Evolutionary conservation across 345 rosid genomes (phyloP), one percentile per base, ranked within the genome.

Genomic region (Pistacia atlantica): DNA sequence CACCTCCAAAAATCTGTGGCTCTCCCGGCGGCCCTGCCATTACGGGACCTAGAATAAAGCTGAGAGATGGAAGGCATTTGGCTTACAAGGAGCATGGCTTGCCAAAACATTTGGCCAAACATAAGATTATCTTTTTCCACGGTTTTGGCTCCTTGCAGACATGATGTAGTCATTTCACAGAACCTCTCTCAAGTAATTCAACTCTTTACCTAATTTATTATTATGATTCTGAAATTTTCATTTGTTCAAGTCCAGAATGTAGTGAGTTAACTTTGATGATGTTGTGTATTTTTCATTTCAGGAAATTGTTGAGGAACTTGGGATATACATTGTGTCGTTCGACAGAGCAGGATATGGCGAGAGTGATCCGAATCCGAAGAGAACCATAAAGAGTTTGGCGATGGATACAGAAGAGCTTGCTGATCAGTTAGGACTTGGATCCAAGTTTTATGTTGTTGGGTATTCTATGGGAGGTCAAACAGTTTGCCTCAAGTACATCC

Each of bases 41-140:
- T 59, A 87, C 86, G 33, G 78, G 83, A 0, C 79, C 83, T 25
- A 84, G 92, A 69, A 76, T 90, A 65, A 84, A 81, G 78, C 76
- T 90, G 17, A 81, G 88, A 79, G 94, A 90, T 61, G 89, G 88
- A n/a, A 85, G 94, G 61, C 76, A 90, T 79, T 48, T 90, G 66
- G 90, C 92, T 51, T 90, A 87, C 86, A 79, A 71, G 28, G 90
- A 88, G 80, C 83, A 71, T 31, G 90, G 94, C 35, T 33, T 81
- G 51, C 2, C 87, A 2, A 84, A 55, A 69, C 86, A 83, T 13
- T 38, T 63, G 75, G 92, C 92, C 72, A 83, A 74, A 17, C 65
- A 70, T 58, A 87, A 84, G 76, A 63, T 90, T 57, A 67, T 90
- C 72, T 75, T 60, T 48, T 54, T 87, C 67, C 94, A 90, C 52